These are phyloP conservation scores for Hypoxylon lenormandii DNA, from an alignment of 495 filamentous ascomycete species.

Conservation along the genomic window DNA sequence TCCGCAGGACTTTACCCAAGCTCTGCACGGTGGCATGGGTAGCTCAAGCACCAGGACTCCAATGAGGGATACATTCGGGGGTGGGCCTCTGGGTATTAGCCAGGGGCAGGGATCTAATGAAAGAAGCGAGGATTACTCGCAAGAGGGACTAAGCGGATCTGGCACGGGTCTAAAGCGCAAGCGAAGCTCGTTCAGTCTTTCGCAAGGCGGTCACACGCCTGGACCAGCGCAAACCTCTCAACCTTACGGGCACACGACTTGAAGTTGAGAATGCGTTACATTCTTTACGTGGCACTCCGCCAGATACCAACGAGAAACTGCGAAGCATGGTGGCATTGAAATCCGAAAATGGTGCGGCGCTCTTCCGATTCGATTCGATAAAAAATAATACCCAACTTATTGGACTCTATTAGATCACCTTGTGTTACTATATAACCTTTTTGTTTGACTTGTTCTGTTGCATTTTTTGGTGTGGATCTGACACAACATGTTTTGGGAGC, in stretches of 20 bases:
- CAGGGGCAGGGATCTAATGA: conserved; percentile 54
- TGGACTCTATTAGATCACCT: conserved; percentile 37
- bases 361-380: conserved; percentile 37
- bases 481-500: conserved; percentile 26
- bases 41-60: conserved; percentile 58
- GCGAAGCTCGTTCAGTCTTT: conserved; percentile 58
- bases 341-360: conserved; percentile 36
- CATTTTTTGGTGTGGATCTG: conserved; percentile 41
- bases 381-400: conserved; percentile 43
- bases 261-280: conserved; percentile 9
- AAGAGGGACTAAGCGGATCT: conserved; percentile 52
- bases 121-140: conserved; percentile 55
- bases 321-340: conserved; percentile 32
- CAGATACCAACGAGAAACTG: conserved; percentile 7
- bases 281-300: not conserved
- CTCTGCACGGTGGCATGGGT: conserved; percentile 61
- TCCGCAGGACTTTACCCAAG: conserved; percentile 64
- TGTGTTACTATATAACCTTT: conserved; percentile 47
- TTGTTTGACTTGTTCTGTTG: conserved; percentile 18
- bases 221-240: conserved; percentile 45
- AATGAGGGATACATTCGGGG: conserved; percentile 60
- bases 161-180: conserved; percentile 61
- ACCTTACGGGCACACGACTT: conserved; percentile 48
- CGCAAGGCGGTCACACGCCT: conserved; percentile 45
- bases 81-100: conserved; percentile 52